A percentile compares a stretch with the other conserved stretches of the same genome.
Conservation (phyloP, 1,284 basidiomycete species). For the Thelephora terrestris region DNA sequence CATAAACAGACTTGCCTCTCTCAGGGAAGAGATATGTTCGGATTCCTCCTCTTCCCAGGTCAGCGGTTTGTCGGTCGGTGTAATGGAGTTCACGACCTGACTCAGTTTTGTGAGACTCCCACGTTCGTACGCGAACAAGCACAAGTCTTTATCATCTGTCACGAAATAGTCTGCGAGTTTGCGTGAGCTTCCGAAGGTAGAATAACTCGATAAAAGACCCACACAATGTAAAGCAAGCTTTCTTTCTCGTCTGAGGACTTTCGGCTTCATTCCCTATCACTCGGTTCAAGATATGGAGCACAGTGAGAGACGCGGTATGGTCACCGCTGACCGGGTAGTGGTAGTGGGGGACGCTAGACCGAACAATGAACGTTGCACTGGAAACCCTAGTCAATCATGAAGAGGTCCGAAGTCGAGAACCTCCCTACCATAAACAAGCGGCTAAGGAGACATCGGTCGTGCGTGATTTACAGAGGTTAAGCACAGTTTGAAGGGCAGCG, state of each 20-base stretch:
- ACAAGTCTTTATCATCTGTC: slow-evolving; percentile 57
- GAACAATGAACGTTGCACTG: slow-evolving; percentile 50
- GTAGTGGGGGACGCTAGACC: slow-evolving; percentile 27
- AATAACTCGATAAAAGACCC: slow-evolving; percentile 10
- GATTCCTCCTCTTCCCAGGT: slow-evolving; percentile 55
- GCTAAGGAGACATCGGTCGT: slow-evolving; percentile 51
- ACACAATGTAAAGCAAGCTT: slow-evolving; percentile 70
- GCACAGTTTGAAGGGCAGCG: slow-evolving; percentile 27
- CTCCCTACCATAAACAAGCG: slow-evolving; percentile 51
- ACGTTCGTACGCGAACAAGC: slow-evolving; percentile 53
- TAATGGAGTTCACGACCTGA: slow-evolving; percentile 39
- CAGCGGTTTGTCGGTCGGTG: slow-evolving; percentile 29
- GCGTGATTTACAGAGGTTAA: slow-evolving; percentile 45
- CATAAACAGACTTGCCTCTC: slow-evolving; percentile 42
- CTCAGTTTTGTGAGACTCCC: slow-evolving; percentile 44
- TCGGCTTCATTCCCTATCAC: slow-evolving; percentile 37
- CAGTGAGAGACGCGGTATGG: slow-evolving; percentile 36
- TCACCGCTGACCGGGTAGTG: slow-evolving; percentile 21
- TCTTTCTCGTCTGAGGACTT: slow-evolving; percentile 33
- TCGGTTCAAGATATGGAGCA: slow-evolving; percentile 55
- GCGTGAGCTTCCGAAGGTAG: neutral
- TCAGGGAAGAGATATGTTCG: slow-evolving; percentile 43
- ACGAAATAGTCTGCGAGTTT: slow-evolving; percentile 51
- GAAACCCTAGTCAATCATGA: slow-evolving; percentile 2
- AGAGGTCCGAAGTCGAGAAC: neutral